Percentiles rank a stretch among this genome's conserved stretches.
Conservation (phyloP, 371 early-diverging fungal species). For the Syncephalastrum sp. region DNA sequence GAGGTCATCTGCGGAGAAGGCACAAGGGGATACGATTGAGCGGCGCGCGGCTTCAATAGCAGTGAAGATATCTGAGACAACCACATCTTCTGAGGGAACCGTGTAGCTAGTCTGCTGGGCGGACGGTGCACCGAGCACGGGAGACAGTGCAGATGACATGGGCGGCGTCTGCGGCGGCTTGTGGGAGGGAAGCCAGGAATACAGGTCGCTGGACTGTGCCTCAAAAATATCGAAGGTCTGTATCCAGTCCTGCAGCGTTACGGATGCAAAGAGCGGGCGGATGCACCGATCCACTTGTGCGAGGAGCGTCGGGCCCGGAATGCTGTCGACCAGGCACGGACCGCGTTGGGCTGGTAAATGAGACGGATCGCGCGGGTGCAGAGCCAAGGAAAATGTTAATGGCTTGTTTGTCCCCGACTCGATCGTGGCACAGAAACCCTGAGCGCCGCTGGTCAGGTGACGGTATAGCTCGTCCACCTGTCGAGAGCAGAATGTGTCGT, state of each 20-base stretch:
- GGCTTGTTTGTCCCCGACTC: conserved; percentile 16
- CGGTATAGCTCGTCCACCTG: conserved; percentile 31
- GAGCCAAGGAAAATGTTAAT: conserved; percentile 24
- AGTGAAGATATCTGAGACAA: conserved; percentile 70
- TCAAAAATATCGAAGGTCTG: conserved; percentile 69
- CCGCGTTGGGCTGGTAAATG: conserved; percentile 11
- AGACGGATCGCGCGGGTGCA: not conserved
- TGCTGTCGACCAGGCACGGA: conserved; percentile 26
- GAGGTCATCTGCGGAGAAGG: conserved; percentile 46
- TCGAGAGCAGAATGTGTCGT: conserved; percentile 23
- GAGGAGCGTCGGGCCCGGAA: conserved; percentile 23
- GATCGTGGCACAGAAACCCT: conserved; percentile 19
- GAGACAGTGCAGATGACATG: conserved; percentile 39
- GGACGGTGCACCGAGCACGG: conserved; percentile 27
- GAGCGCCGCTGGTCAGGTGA: conserved; percentile 24
- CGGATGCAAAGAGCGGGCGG: conserved; percentile 51
- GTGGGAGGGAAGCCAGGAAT: conserved; percentile 72
- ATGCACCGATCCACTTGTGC: conserved; percentile 36
- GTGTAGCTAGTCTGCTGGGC: conserved; percentile 27
- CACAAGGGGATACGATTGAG: conserved; percentile 37
- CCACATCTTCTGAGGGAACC: conserved; percentile 45
- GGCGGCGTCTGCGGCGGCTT: conserved; percentile 43
- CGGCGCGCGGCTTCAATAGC: conserved; percentile 54
- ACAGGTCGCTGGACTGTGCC: conserved; percentile 66
- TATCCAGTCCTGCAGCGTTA: conserved; percentile 74